These are phyloP conservation scores for Penicillium psychrofluorescens DNA, from an alignment of 495 filamentous ascomycete species.

Conservation along the genomic window DNA sequence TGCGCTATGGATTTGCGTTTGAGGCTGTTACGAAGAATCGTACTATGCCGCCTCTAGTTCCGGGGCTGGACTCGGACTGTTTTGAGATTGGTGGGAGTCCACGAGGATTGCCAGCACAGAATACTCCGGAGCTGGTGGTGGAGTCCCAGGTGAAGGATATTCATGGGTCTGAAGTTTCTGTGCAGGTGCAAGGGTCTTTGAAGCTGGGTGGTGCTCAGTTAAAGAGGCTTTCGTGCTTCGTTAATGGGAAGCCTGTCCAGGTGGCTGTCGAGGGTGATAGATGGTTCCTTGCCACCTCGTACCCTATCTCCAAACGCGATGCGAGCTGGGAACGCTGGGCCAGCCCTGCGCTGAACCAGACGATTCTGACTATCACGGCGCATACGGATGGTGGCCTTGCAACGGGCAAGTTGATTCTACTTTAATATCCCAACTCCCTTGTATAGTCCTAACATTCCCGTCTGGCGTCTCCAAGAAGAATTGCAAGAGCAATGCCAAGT, in stretches of 20 bases:
- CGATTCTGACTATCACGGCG: constrained; percentile 19
- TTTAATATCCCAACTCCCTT: too few species aligned
- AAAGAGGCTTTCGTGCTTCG: constrained; percentile 10
- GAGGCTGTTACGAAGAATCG: constrained; percentile 21
- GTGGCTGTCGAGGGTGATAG: constrained; percentile 2
- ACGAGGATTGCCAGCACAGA: neutral
- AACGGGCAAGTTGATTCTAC: constrained; percentile 21
- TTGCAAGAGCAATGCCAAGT: too few species aligned
- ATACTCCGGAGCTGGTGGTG: constrained; percentile 9
- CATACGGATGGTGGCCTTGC: constrained; percentile 3
- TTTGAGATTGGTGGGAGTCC: neutral
- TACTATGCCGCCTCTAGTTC: constrained; percentile 12
- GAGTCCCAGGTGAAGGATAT: constrained; percentile 13
- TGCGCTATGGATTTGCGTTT: constrained; percentile 26
- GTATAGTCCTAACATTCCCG: too few species aligned
- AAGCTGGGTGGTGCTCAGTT: neutral
- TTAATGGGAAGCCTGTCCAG: constrained; percentile 22
- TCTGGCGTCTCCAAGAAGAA: too few species aligned
- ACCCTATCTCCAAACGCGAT: constrained; percentile 20
- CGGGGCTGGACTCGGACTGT: constrained; percentile 20
- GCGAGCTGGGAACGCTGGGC: constrained; percentile 21
- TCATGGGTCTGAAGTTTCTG: constrained; percentile 9
- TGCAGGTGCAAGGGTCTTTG: constrained; percentile 13
- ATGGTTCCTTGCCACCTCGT: constrained; percentile 15
- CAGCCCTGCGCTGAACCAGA: constrained; percentile 22